Conservation (phyloP, 1,284 basidiomycete species). For the Amylostereum areolatum region DNA sequence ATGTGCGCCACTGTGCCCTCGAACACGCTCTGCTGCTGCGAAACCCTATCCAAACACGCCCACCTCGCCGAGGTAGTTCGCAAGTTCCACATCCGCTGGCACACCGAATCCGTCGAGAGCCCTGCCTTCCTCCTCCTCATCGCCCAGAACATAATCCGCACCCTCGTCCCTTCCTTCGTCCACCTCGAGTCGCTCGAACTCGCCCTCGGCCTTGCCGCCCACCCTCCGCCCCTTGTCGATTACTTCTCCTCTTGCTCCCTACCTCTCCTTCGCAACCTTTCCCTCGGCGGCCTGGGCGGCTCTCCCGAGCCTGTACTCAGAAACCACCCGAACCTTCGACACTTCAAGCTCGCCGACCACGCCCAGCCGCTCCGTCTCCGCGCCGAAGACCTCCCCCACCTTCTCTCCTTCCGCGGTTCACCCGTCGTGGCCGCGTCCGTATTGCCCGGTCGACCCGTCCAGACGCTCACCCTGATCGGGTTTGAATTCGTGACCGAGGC, state of each 20-base stretch:
- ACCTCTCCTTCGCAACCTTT: slow-evolving; percentile 38
- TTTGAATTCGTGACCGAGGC: slow-evolving; percentile 48
- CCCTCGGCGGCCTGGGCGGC: slow-evolving; percentile 42
- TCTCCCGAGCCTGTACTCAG: slow-evolving; percentile 9
- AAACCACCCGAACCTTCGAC: slow-evolving; percentile 21
- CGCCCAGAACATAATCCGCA: slow-evolving; percentile 27
- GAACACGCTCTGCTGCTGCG: slow-evolving; percentile 43
- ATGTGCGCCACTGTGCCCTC: slow-evolving; percentile 7
- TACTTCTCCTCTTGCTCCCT: slow-evolving; percentile 24
- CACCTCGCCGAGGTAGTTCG: slow-evolving; percentile 41
- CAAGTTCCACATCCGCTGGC: slow-evolving; percentile 50
- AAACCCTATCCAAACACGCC: slow-evolving; percentile 39
- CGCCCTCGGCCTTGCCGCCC: slow-evolving; percentile 35
- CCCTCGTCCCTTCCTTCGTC: slow-evolving; percentile 31
- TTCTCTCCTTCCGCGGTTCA: slow-evolving; percentile 52
- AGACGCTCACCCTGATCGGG: slow-evolving; percentile 47
- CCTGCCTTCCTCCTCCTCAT: slow-evolving; percentile 21
- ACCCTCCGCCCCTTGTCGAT: slow-evolving; percentile 17
- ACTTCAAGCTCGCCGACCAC: slow-evolving; percentile 48
- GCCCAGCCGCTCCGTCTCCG: slow-evolving; percentile 30
- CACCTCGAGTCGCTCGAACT: slow-evolving; percentile 52
- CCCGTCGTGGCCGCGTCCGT: slow-evolving; percentile 50
- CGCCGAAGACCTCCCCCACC: slow-evolving; percentile 34
- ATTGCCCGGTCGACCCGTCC: slow-evolving; percentile 54
- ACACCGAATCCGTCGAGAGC: slow-evolving; percentile 25